These are phyloP conservation scores for Blastobotrys malaysiensis DNA, from an alignment of 1,139 yeast species.

Conservation along the genomic window DNA sequence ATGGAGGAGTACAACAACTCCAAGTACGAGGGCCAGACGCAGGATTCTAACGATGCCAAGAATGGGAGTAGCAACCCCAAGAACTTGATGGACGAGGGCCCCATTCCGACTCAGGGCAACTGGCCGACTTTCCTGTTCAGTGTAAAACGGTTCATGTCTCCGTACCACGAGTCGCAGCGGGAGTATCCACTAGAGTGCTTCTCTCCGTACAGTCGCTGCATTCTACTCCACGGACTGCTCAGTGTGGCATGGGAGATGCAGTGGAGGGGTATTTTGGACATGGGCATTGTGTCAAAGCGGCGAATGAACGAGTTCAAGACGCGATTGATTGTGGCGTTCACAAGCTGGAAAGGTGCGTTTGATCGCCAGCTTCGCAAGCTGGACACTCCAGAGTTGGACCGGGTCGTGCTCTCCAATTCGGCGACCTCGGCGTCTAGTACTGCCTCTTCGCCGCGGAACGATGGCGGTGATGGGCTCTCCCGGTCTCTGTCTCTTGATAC, in stretches of 20 bases:
- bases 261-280: slow-evolving; percentile 32
- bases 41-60: not conserved
- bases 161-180: slow-evolving; percentile 33
- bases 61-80: slow-evolving; percentile 5
- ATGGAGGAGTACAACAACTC: slow-evolving; percentile 1
- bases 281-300: slow-evolving; percentile 33
- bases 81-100: slow-evolving; percentile 8
- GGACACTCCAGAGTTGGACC: slow-evolving; percentile 14
- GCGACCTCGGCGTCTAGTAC: slow-evolving; percentile 9
- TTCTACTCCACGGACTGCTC: slow-evolving; percentile 39
- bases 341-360: slow-evolving; percentile 39
- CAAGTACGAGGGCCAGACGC: not conserved
- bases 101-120: slow-evolving; percentile 23
- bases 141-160: slow-evolving; percentile 36
- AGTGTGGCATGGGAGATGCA: slow-evolving; percentile 39
- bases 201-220: slow-evolving; percentile 38
- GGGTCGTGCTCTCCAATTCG: slow-evolving; percentile 6
- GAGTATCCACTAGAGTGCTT: slow-evolving; percentile 38
- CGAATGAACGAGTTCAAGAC: slow-evolving; percentile 30
- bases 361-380: slow-evolving; percentile 30
- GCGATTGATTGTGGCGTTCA: slow-evolving; percentile 35
- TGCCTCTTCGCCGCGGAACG: slow-evolving; percentile 9
- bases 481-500: slow-evolving; percentile 6
- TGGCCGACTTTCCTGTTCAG: slow-evolving; percentile 42
- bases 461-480: slow-evolving; percentile 6